Conservation (phyloP, 2,329 filamentous ascomycete species). For the Eutypella sp. region DNA sequence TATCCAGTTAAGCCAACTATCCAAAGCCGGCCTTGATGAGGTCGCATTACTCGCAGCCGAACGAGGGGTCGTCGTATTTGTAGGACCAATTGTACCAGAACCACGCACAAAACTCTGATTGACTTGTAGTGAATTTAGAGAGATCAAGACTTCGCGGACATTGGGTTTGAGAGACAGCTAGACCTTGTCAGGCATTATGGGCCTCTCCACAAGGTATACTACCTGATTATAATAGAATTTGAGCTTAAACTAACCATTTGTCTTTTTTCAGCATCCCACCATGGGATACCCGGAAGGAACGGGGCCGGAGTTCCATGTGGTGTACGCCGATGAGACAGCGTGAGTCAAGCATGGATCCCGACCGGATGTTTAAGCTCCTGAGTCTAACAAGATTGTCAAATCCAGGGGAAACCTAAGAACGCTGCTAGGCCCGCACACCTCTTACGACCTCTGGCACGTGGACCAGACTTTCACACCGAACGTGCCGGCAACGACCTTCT, state of each 20-base stretch:
- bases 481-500: slow-evolving; percentile 26
- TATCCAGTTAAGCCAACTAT: slow-evolving; percentile 23
- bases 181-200: slow-evolving; percentile 27
- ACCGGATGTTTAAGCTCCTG: neutral
- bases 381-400: neutral
- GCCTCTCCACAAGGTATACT: slow-evolving; percentile 19
- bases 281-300: slow-evolving; percentile 28
- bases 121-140: slow-evolving; percentile 11
- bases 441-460: slow-evolving; percentile 28
- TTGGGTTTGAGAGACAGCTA: slow-evolving; percentile 25
- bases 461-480: slow-evolving; percentile 30
- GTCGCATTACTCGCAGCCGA: slow-evolving; percentile 26
- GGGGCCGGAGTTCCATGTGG: slow-evolving; percentile 27
- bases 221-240: neutral
- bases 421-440: slow-evolving; percentile 20
- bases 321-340: slow-evolving; percentile 28
- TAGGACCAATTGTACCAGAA: slow-evolving; percentile 1
- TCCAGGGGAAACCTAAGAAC: slow-evolving; percentile 21
- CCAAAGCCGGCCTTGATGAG: slow-evolving; percentile 22
- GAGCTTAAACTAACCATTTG: neutral
- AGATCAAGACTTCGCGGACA: slow-evolving; percentile 28
- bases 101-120: neutral
- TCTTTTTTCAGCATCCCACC: slow-evolving; percentile 18
- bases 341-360: slow-evolving; percentile 9
- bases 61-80: slow-evolving; percentile 27